These are phyloP conservation scores for Gamsiella multidivaricata DNA, from an alignment of 192 early-diverging fungal genomes.

Conservation along the genomic window DNA sequence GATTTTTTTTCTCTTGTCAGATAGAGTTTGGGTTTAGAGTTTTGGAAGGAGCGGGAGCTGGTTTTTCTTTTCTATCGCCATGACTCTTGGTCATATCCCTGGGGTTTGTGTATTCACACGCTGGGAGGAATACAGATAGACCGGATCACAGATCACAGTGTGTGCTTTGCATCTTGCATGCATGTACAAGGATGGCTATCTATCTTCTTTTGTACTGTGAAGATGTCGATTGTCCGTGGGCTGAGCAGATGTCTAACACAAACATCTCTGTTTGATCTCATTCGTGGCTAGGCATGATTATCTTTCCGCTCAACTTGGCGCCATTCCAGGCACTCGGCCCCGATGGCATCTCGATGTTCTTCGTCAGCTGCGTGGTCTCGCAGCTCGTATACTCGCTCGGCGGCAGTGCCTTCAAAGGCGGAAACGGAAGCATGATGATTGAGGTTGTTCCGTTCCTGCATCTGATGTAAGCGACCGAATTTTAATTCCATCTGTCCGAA, in stretches of 20 bases:
- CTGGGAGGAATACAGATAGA: too few species aligned
- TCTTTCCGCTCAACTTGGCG: constrained; percentile 85
- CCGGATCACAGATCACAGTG: too few species aligned
- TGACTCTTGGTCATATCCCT: too few species aligned
- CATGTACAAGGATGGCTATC: too few species aligned
- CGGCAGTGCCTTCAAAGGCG: constrained; percentile 91
- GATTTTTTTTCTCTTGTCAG: constrained; percentile 1
- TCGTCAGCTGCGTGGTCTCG: constrained; percentile 78
- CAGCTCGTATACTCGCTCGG: constrained; percentile 82
- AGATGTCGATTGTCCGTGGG: too few species aligned
- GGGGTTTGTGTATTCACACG: too few species aligned
- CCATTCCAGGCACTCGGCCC: constrained; percentile 79
- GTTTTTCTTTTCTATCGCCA: not conserved
- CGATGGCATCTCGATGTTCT: constrained; percentile 95
- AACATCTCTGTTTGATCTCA: not conserved
- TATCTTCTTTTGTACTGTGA: too few species aligned
- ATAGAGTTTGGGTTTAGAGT: not conserved
- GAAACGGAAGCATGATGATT: constrained; percentile 91
- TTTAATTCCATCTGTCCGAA: too few species aligned
- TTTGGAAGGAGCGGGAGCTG: too few species aligned
- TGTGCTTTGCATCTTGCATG: too few species aligned
- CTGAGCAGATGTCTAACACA: not conserved
- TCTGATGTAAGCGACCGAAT: constrained; percentile 67
- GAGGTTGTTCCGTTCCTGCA: constrained; percentile 92
- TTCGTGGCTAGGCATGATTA: constrained; percentile 73